phyloP scores from a whole-genome alignment of 345 rosid species.

The Theobroma cacao region DNA sequence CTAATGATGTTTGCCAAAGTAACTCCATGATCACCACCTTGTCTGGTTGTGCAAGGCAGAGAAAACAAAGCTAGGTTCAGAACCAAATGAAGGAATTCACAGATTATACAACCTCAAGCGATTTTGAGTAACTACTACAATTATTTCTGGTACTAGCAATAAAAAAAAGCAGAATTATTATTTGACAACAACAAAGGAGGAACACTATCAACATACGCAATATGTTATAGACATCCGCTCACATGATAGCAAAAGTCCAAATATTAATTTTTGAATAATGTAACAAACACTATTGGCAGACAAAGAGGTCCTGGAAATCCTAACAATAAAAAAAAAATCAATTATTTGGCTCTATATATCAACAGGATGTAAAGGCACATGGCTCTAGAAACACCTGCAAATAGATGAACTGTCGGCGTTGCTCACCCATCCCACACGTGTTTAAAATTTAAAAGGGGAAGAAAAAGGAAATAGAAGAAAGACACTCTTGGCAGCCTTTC shows the following conservation, averaged over 20 bases:
- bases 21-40: background rate
- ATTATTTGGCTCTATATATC: background rate
- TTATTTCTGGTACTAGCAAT: background rate
- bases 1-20: background rate
- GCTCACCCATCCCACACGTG: background rate
- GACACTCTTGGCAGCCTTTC: background rate
- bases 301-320: background rate
- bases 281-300: background rate
- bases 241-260: background rate
- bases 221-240: background rate
- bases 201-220: background rate
- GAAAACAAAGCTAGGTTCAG: background rate
- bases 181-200: background rate
- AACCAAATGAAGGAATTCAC: background rate
- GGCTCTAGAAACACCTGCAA: background rate
- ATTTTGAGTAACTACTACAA: background rate
- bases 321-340: background rate
- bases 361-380: background rate
- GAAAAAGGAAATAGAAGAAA: background rate
- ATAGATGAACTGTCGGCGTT: background rate
- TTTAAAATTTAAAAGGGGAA: background rate
- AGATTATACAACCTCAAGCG: background rate
- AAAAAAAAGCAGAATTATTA: too few relatives aligned
- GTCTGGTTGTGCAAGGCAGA: background rate
- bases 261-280: background rate